Percentiles rank a stretch among this genome's conserved stretches.
Evolutionary conservation across 2,329 filamentous ascomycete genomes (phyloP).

Genomic region (Hypoxylon sp.): DNA sequence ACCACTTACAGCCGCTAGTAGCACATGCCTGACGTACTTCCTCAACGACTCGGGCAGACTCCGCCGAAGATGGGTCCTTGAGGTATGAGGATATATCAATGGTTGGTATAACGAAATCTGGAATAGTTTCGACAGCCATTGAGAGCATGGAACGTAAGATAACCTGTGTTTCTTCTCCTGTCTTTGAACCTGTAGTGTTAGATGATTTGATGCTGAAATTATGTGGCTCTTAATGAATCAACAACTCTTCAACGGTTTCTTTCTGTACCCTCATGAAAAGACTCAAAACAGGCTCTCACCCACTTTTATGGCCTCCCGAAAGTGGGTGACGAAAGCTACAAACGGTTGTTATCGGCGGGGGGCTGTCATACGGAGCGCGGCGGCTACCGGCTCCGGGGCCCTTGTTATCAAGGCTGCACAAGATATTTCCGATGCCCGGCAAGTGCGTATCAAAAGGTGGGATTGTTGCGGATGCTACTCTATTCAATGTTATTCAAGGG

Average conservation of each 20-base stretch:
- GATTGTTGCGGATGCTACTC: neutral
- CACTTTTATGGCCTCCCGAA: neutral
- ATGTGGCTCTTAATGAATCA: neutral
- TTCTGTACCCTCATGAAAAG: neutral
- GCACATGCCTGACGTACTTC: slow-evolving; percentile 55
- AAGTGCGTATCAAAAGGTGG: slow-evolving; percentile 8
- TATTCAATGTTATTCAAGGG: neutral
- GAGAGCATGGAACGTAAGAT: neutral
- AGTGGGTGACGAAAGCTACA: slow-evolving; percentile 3
- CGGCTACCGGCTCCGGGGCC: slow-evolving; percentile 27
- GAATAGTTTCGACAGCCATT: slow-evolving; percentile 18
- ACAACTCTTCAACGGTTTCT: neutral
- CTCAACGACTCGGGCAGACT: slow-evolving; percentile 50
- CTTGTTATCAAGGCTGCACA: neutral
- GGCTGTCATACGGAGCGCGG: slow-evolving; percentile 29
- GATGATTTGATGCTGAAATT: neutral
- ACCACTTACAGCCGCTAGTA: slow-evolving; percentile 59
- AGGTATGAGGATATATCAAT: slow-evolving; percentile 56
- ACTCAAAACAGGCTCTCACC: neutral
- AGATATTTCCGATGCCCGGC: neutral
- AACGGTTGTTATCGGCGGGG: slow-evolving; percentile 25
- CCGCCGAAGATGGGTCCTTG: slow-evolving; percentile 50
- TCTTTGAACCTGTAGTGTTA: neutral
- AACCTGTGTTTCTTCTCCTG: neutral
- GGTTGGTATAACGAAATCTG: slow-evolving; percentile 50